Conservation (phyloP, 2,329 filamentous ascomycete genomes). For the Alternaria dauci region DNA sequence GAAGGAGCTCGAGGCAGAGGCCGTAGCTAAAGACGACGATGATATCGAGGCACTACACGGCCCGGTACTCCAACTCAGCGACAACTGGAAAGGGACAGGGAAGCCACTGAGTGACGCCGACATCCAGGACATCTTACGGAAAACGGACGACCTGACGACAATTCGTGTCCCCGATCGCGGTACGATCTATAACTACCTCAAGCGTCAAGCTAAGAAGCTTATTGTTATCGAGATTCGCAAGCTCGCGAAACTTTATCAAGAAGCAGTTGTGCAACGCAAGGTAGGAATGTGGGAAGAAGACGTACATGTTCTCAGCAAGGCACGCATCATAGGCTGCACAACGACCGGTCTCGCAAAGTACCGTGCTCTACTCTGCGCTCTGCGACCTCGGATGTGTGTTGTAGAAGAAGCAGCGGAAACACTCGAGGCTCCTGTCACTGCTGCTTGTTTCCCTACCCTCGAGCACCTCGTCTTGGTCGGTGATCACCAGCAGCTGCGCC, state of each 20-base stretch:
- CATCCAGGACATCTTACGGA: constrained; percentile 50
- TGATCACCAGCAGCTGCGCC: constrained; percentile 81
- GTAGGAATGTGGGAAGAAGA: constrained; percentile 67
- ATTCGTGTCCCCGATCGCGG: constrained; percentile 67
- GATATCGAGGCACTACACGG: constrained; percentile 53
- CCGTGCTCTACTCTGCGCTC: constrained; percentile 70
- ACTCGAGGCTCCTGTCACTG: constrained; percentile 69
- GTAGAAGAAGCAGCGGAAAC: constrained; percentile 85
- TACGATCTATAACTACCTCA: constrained; percentile 71
- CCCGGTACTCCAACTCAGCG: constrained; percentile 41
- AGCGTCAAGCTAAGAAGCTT: constrained; percentile 61
- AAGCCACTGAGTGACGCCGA: constrained; percentile 36
- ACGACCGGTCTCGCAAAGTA: constrained; percentile 86
- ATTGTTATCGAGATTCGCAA: constrained; percentile 59
- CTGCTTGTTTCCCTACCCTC: constrained; percentile 67
- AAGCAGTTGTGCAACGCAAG: constrained; percentile 62
- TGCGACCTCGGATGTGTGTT: constrained; percentile 73
- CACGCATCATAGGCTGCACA: constrained; percentile 72
- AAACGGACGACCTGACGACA: constrained; percentile 65
- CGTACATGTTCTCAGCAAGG: constrained; percentile 53
- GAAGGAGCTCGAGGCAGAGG: constrained; percentile 68
- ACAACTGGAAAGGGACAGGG: constrained; percentile 51
- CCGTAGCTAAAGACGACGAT: constrained; percentile 62
- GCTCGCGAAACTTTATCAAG: constrained; percentile 61
- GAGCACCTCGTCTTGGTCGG: constrained; percentile 75